Percentiles rank a stretch among this genome's conserved stretches.
Evolutionary conservation across 805 yeast genomes (phyloP).

Genomic region (Metschnikowia chrysomelidarum): DNA sequence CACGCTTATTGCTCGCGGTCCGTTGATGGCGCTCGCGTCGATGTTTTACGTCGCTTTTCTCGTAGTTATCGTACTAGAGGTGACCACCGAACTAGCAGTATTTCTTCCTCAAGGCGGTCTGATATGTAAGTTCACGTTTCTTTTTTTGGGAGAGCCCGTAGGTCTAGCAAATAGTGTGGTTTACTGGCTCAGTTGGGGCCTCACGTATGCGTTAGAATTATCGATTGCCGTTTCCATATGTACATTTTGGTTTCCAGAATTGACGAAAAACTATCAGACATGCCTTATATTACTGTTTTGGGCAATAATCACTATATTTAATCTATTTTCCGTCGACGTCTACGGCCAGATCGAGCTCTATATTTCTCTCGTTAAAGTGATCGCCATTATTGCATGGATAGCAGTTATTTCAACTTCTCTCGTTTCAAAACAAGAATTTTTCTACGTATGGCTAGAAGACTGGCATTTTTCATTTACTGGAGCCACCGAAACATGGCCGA

Average conservation of each 20-base stretch:
- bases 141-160: slow-evolving; percentile 18
- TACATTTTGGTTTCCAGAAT: slow-evolving; percentile 16
- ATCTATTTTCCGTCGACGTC: slow-evolving; percentile 22
- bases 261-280: slow-evolving; percentile 4
- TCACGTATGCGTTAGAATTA: slow-evolving; percentile 25
- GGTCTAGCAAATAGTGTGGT: slow-evolving; percentile 22
- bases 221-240: slow-evolving; percentile 18
- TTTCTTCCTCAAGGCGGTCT: slow-evolving; percentile 21
- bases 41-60: slow-evolving; percentile 21
- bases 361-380: slow-evolving; percentile 21
- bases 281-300: slow-evolving; percentile 13
- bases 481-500: not conserved
- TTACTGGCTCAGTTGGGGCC: slow-evolving; percentile 27
- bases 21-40: slow-evolving; percentile 19
- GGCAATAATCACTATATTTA: slow-evolving; percentile 18
- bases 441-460: slow-evolving; percentile 12
- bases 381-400: slow-evolving; percentile 22
- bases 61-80: slow-evolving; percentile 21
- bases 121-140: slow-evolving; percentile 21
- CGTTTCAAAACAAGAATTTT: slow-evolving; percentile 5
- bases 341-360: slow-evolving; percentile 23
- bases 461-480: slow-evolving; percentile 14
- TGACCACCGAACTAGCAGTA: slow-evolving; percentile 21
- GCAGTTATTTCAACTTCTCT: slow-evolving; percentile 6
- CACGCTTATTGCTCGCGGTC: slow-evolving; percentile 17